phyloP scores from a whole-genome alignment of 2,329 filamentous ascomycete genomes.

The Pleomassaria siparia region DNA sequence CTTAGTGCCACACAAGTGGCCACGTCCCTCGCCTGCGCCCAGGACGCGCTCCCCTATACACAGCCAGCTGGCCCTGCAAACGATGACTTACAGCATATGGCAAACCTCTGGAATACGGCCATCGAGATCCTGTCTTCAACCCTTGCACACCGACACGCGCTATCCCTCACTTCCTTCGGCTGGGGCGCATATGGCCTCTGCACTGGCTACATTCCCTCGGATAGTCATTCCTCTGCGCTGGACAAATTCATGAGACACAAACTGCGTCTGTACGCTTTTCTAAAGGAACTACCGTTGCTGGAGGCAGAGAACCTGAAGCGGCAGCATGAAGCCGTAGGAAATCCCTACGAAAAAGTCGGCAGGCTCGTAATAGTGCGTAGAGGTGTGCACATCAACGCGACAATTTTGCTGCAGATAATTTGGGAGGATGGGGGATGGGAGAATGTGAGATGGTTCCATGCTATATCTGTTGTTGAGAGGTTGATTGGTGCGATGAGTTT shows the following conservation, averaged over 20 bases:
- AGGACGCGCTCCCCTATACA: neutral
- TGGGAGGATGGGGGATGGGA: neutral
- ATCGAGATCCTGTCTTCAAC: neutral
- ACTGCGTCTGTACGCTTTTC: neutral
- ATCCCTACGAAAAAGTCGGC: neutral
- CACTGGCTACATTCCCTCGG: neutral
- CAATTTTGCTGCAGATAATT: slow-evolving; percentile 1
- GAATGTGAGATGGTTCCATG: neutral
- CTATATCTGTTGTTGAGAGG: neutral
- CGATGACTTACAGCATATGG: neutral
- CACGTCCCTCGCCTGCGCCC: neutral
- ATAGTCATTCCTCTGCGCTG: neutral
- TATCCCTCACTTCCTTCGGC: neutral
- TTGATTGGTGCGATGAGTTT: neutral
- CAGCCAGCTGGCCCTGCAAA: neutral
- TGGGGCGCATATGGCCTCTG: neutral
- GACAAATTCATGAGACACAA: neutral
- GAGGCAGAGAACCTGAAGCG: neutral
- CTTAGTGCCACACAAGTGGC: neutral
- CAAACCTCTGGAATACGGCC: neutral
- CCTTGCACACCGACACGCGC: neutral
- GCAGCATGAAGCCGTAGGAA: neutral
- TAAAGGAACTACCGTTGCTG: neutral
- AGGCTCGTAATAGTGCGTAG: neutral
- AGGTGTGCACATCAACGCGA: neutral